A percentile compares a stretch with the other conserved stretches of the same genome.
phyloP scores from a whole-genome alignment of 2,329 filamentous ascomycete genomes.

The Aspergillus felis region DNA sequence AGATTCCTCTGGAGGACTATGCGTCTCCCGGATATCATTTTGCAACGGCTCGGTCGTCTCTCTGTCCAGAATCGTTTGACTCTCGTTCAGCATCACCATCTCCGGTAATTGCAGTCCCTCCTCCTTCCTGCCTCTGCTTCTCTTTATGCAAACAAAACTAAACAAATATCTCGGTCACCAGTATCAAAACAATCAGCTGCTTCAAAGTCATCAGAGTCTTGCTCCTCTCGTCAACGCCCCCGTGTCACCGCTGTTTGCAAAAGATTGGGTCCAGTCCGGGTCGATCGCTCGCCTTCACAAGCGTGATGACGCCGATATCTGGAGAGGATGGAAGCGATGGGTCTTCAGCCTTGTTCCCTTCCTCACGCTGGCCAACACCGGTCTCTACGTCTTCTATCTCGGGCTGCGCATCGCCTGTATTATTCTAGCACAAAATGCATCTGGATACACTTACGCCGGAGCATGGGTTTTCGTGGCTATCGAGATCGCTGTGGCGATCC shows the following conservation, averaged over 20 bases:
- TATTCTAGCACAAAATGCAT: slow-evolving; percentile 47
- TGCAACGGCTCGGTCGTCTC: slow-evolving; percentile 15
- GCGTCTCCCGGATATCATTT: slow-evolving; percentile 19
- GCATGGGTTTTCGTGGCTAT: slow-evolving; percentile 58
- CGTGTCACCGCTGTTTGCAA: slow-evolving; percentile 26
- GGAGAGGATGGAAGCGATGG: slow-evolving; percentile 36
- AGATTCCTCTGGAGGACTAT: slow-evolving; percentile 20
- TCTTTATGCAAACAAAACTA: neutral
- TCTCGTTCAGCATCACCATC: slow-evolving; percentile 29
- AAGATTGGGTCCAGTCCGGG: slow-evolving; percentile 36
- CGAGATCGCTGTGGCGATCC: slow-evolving; percentile 52
- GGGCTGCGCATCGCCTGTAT: slow-evolving; percentile 51
- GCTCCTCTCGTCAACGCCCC: slow-evolving; percentile 28
- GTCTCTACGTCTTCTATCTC: slow-evolving; percentile 46
- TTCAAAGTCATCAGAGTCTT: neutral
- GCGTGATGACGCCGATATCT: slow-evolving; percentile 35
- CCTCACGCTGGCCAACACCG: slow-evolving; percentile 33
- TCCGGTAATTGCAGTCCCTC: slow-evolving; percentile 28
- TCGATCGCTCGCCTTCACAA: slow-evolving; percentile 34
- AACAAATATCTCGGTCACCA: neutral
- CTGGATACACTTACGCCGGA: slow-evolving; percentile 41
- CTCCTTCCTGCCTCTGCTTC: neutral
- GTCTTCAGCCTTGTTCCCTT: slow-evolving; percentile 33
- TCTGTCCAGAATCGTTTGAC: slow-evolving; percentile 20
- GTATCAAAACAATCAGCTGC: neutral